A percentile compares a stretch with the other conserved stretches of the same genome.
Evolutionary conservation across 164 flowering plant species (phyloP).

Genomic region (Dillenia suffruticosa): DNA sequence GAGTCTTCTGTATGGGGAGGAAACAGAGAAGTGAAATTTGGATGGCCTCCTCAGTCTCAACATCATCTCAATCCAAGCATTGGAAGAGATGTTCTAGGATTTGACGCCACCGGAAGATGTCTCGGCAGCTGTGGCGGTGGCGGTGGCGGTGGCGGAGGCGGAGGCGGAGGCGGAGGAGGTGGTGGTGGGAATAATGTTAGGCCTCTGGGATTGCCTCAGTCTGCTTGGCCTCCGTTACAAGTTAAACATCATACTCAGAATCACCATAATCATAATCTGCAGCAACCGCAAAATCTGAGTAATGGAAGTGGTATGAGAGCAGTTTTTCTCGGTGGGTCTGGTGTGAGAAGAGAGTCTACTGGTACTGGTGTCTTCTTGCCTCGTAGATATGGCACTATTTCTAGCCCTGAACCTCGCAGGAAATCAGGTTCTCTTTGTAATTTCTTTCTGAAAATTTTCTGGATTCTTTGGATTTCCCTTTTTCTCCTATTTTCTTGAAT

Average conservation of each 20-base stretch:
- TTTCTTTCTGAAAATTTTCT: too few relatives aligned
- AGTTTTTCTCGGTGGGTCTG: conserved; percentile 18
- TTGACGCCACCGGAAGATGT: too few relatives aligned
- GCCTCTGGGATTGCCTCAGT: conserved; percentile 14
- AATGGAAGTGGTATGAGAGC: conserved; percentile 16
- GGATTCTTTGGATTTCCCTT: not conserved
- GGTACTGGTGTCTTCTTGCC: conserved; percentile 57
- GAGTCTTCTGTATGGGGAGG: too few relatives aligned
- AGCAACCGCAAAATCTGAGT: not conserved
- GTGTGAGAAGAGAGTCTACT: conserved; percentile 20
- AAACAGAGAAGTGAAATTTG: too few relatives aligned
- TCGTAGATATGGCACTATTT: conserved; percentile 17
- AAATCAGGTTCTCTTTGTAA: conserved; percentile 21
- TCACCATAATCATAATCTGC: conserved; percentile 5
- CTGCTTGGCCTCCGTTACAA: conserved; percentile 31
- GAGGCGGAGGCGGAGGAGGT: too few relatives aligned
- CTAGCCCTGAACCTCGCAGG: conserved; percentile 25
- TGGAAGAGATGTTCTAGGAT: too few relatives aligned
- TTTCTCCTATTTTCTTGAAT: not conserved
- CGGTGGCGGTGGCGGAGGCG: too few relatives aligned
- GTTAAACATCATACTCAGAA: not conserved
- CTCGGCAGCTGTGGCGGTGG: too few relatives aligned
- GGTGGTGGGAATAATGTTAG: too few relatives aligned
- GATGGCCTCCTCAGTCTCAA: too few relatives aligned
- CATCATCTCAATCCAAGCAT: too few relatives aligned